A percentile compares a stretch with the other conserved stretches of the same genome.
phyloP scores from a whole-genome alignment of 2,329 filamentous ascomycete species.

The Botryotinia globosa region DNA sequence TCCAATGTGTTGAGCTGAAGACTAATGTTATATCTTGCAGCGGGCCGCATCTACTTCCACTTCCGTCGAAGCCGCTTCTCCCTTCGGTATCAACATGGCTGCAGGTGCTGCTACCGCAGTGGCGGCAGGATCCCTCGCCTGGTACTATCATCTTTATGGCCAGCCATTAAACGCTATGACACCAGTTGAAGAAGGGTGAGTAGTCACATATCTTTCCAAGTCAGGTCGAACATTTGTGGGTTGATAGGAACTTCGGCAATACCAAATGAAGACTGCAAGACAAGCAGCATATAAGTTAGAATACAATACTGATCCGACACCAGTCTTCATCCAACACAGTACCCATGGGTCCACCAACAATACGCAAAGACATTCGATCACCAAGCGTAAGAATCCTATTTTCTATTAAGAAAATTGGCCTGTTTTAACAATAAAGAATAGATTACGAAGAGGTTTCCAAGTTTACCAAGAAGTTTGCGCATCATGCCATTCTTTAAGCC shows the following conservation, averaged over 20 bases:
- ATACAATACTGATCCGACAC: conserved; percentile 13
- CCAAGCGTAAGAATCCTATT: conserved; percentile 69
- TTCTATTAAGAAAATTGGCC: background rate
- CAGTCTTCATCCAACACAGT: conserved; percentile 86
- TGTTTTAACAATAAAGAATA: conserved; percentile 41
- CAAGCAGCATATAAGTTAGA: conserved; percentile 21
- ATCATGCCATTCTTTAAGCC: conserved; percentile 92
- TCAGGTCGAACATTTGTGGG: background rate
- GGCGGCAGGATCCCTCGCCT: conserved; percentile 85
- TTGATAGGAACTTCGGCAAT: background rate
- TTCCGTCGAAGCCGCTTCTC: conserved; percentile 66
- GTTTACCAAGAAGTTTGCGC: conserved; percentile 99
- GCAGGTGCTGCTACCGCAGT: conserved; percentile 82
- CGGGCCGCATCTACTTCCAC: conserved; percentile 63
- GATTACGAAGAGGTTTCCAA: conserved; percentile 97
- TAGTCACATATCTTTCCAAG: conserved; percentile 13
- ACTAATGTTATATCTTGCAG: conserved; percentile 48
- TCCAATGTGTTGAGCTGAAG: conserved; percentile 21
- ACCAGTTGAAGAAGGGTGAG: conserved; percentile 97
- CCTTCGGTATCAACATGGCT: conserved; percentile 81
- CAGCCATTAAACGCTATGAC: conserved; percentile 84
- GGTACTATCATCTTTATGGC: conserved; percentile 97
- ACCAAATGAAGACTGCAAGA: conserved; percentile 4
- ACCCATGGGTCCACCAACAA: conserved; percentile 94
- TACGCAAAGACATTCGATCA: conserved; percentile 97